Evolutionary conservation across 2,329 filamentous ascomycete species (phyloP).

Genomic region (Botrytis elliptica): DNA sequence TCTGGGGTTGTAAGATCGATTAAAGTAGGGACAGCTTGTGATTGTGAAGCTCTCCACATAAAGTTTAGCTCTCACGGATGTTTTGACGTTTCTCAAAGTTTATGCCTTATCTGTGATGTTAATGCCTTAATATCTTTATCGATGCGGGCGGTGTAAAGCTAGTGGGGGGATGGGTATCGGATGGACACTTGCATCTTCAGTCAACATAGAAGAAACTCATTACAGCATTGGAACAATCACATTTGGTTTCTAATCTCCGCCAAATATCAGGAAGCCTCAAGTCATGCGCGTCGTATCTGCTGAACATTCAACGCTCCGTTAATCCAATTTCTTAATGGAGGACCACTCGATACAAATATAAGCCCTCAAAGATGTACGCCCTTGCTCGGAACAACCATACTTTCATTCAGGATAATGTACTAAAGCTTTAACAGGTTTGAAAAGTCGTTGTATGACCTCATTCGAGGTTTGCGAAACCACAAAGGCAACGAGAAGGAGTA

Average conservation of each 20-base stretch:
- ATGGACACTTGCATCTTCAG: not conserved
- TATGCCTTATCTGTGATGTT: not conserved
- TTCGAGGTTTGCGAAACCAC: constrained; percentile 90
- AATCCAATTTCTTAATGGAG: constrained; percentile 19
- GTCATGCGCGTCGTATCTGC: constrained; percentile 13
- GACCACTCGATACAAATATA: constrained; percentile 6
- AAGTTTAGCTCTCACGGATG: not conserved
- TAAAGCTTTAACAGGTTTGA: constrained; percentile 71
- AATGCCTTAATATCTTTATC: not conserved
- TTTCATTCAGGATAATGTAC: not conserved
- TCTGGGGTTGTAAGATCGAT: constrained; percentile 3
- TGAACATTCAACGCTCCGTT: constrained; percentile 1
- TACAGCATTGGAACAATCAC: not conserved
- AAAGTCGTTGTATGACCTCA: constrained; percentile 98
- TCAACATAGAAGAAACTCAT: not conserved
- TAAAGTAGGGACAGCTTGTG: constrained; percentile 14
- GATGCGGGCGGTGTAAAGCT: constrained; percentile 11
- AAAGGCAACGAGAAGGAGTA: constrained; percentile 95
- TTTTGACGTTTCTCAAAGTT: not conserved
- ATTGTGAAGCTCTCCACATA: constrained; percentile 13
- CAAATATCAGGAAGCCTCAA: not conserved
- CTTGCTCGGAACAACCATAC: not conserved
- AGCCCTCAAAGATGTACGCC: constrained; percentile 25
- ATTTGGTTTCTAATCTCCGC: not conserved
- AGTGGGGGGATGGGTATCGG: constrained; percentile 2